Conservation (phyloP, 106 monocot species). For the Dioscorea zingiberensis region DNA sequence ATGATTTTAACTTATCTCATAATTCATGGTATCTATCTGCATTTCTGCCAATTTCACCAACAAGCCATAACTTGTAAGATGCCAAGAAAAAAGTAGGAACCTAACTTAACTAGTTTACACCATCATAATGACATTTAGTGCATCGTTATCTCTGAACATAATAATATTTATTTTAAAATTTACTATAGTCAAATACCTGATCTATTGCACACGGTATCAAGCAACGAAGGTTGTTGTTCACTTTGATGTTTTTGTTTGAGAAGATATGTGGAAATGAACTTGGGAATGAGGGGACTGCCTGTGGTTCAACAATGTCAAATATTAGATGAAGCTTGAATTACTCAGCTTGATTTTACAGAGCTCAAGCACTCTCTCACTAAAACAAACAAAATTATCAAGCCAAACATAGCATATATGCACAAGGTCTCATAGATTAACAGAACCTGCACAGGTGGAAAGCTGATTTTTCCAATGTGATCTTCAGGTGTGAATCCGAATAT, state of each 20-base stretch:
- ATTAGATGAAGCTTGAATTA: not conserved
- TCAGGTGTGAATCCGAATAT: slow-evolving; percentile 96
- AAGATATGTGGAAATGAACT: slow-evolving; percentile 97
- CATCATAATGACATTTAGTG: not conserved
- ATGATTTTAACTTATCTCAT: too few species aligned
- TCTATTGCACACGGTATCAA: slow-evolving; percentile 98
- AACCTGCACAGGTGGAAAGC: slow-evolving; percentile 95
- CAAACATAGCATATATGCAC: too few species aligned
- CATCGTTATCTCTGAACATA: not conserved
- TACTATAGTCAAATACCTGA: slow-evolving; percentile 37
- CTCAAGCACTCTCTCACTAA: too few species aligned
- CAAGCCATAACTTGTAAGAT: not conserved
- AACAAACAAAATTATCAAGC: too few species aligned
- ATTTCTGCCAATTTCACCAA: not conserved
- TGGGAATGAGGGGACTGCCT: slow-evolving; percentile 98
- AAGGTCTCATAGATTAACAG: not conserved
- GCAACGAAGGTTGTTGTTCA: slow-evolving; percentile 54
- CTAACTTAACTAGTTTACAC: not conserved
- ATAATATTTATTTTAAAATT: not conserved
- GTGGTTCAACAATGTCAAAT: slow-evolving; percentile 18
- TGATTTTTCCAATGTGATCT: slow-evolving; percentile 94
- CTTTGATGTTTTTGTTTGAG: slow-evolving; percentile 18
- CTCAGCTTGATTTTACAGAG: not conserved
- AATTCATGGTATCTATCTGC: not conserved
- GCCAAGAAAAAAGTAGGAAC: not conserved